Conservation (phyloP, 495 filamentous ascomycete genomes). For the Podospora appendiculata region DNA sequence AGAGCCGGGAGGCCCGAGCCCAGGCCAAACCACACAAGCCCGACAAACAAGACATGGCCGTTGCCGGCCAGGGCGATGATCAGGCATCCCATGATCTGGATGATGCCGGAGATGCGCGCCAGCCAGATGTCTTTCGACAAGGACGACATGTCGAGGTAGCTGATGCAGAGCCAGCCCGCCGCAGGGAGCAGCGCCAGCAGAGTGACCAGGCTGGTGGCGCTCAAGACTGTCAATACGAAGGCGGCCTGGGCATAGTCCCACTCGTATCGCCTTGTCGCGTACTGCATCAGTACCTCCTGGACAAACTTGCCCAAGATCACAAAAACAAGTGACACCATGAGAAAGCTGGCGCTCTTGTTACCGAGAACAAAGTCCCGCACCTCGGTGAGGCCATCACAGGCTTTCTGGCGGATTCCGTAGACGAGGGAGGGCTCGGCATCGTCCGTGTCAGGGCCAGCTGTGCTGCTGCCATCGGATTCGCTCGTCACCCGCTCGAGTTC, state of each 20-base stretch:
- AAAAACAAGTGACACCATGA: constrained; percentile 19
- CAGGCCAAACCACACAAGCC: constrained; percentile 16
- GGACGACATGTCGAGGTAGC: constrained; percentile 10
- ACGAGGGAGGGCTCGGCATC: neutral
- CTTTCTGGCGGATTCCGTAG: constrained; percentile 6
- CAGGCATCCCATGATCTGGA: constrained; percentile 9
- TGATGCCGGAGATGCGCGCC: constrained; percentile 11
- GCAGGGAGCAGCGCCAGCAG: constrained; percentile 18
- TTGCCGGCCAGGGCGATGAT: constrained; percentile 13
- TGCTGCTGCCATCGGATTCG: neutral
- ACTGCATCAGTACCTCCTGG: constrained; percentile 24
- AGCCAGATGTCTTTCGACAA: constrained; percentile 21
- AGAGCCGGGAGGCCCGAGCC: constrained; percentile 12
- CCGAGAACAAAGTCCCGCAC: constrained; percentile 15
- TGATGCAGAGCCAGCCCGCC: constrained; percentile 13
- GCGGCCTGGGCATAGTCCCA: constrained; percentile 24
- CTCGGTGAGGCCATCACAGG: constrained; percentile 7
- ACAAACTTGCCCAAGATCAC: constrained; percentile 17
- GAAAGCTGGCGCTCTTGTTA: constrained; percentile 12
- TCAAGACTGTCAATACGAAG: constrained; percentile 17
- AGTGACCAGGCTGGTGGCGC: constrained; percentile 15
- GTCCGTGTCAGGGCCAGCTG: neutral
- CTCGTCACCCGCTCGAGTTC: neutral
- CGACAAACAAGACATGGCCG: constrained; percentile 10
- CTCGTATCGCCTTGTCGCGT: constrained; percentile 22